Conservation (phyloP, 768 basidiomycete species). For the Lactarius evosmus region DNA sequence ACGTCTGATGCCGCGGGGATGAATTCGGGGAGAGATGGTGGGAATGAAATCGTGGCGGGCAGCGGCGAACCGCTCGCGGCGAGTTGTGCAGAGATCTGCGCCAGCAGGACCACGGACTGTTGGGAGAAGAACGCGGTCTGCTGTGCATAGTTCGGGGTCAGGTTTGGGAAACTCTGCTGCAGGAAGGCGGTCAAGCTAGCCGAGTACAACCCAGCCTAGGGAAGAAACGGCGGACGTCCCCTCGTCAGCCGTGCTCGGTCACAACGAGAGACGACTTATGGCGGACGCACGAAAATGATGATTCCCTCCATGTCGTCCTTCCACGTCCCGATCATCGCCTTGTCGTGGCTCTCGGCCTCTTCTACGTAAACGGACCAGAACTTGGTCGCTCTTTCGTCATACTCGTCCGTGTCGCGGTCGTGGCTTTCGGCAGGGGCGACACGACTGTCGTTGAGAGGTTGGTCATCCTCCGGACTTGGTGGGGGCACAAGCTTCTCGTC, state of each 20-base stretch:
- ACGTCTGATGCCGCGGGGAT: constrained; percentile 34
- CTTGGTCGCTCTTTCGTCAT: constrained; percentile 39
- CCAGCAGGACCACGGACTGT: constrained; percentile 13
- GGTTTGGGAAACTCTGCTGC: constrained; percentile 11
- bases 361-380: constrained; percentile 41
- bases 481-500: not conserved
- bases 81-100: constrained; percentile 18
- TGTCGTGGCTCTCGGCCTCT: constrained; percentile 37
- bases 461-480: not conserved
- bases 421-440: not conserved
- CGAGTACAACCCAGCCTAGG: constrained; percentile 18
- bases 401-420: constrained; percentile 14
- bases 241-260: not conserved
- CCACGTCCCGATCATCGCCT: constrained; percentile 37
- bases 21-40: constrained; percentile 7
- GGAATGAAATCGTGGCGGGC: not conserved
- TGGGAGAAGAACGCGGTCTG: not conserved
- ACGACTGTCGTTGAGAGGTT: not conserved
- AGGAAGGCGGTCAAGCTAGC: constrained; percentile 19
- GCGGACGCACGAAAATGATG: constrained; percentile 38
- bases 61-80: constrained; percentile 6
- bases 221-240: not conserved
- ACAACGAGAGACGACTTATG: not conserved
- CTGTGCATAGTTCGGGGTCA: constrained; percentile 10
- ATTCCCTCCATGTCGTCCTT: constrained; percentile 43